Percentiles rank a stretch among this genome's conserved stretches.
Evolutionary conservation across 2,329 filamentous ascomycete species (phyloP).

Genomic region (Aspergillus sp.): DNA sequence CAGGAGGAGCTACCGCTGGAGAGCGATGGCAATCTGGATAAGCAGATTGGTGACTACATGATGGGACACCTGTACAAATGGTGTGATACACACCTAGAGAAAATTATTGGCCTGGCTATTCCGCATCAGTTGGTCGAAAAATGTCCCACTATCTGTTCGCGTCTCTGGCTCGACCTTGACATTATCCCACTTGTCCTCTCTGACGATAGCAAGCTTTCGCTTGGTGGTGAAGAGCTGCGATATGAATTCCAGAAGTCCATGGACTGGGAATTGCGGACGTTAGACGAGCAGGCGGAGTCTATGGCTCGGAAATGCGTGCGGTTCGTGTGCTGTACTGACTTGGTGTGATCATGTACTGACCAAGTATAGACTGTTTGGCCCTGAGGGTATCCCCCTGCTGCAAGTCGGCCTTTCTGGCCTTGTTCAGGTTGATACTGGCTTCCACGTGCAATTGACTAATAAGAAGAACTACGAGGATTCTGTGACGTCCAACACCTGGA

Average conservation of each 20-base stretch:
- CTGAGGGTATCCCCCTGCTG: constrained; percentile 67
- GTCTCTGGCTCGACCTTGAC: constrained; percentile 74
- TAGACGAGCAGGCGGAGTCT: constrained; percentile 80
- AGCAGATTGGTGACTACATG: constrained; percentile 61
- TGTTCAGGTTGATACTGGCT: constrained; percentile 69
- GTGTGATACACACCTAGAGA: constrained; percentile 65
- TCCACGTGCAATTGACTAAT: constrained; percentile 61
- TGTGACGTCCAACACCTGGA: constrained; percentile 64
- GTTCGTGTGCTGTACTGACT: constrained; percentile 41
- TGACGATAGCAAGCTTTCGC: constrained; percentile 22
- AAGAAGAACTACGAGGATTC: constrained; percentile 60
- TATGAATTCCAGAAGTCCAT: constrained; percentile 27
- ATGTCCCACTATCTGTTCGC: constrained; percentile 66
- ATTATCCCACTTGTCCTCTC: constrained; percentile 69
- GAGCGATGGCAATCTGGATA: constrained; percentile 37
- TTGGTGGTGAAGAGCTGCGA: constrained; percentile 18
- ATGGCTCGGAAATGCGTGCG: constrained; percentile 77
- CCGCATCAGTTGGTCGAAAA: constrained; percentile 59
- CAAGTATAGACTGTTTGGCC: constrained; percentile 65
- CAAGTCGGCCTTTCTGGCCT: constrained; percentile 65
- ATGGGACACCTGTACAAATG: constrained; percentile 59
- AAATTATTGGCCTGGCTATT: constrained; percentile 74
- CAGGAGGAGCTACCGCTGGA: constrained; percentile 57
- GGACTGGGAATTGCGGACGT: constrained; percentile 55
- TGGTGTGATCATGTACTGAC: constrained; percentile 1